Conservation (phyloP, 805 yeast species). For the Vanderwaltozyma yarrowii region DNA sequence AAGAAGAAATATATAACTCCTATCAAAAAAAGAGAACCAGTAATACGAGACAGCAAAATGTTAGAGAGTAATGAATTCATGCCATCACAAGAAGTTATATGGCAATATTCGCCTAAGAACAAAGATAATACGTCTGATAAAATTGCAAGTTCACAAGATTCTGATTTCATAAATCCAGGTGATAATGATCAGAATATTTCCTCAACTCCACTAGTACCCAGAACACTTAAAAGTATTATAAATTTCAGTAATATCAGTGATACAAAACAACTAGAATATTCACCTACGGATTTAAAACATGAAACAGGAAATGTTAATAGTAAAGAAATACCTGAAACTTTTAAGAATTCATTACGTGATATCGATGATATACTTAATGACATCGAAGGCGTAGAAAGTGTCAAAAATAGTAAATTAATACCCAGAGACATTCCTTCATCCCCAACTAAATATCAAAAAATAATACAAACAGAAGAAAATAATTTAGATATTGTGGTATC, state of each 20-base stretch:
- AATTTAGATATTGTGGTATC: too few relatives aligned
- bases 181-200: conserved; percentile 14
- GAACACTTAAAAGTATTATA: conserved; percentile 17
- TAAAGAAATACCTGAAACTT: neutral
- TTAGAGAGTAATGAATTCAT: conserved; percentile 2
- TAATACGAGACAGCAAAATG: neutral
- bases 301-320: neutral
- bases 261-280: conserved; percentile 3
- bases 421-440: conserved; percentile 21
- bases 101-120: conserved; percentile 23
- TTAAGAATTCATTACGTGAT: conserved; percentile 10
- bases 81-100: conserved; percentile 24
- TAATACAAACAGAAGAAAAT: too few relatives aligned
- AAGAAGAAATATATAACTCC: neutral
- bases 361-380: conserved; percentile 26
- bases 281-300: neutral
- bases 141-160: conserved; percentile 10
- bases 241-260: conserved; percentile 18
- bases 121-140: conserved; percentile 9
- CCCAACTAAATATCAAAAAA: conserved; percentile 8
- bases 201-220: conserved; percentile 25
- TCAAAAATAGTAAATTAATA: conserved; percentile 5
- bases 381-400: conserved; percentile 13
- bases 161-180: conserved; percentile 6
- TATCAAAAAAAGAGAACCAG: neutral